Base-by-base conservation (phyloP, 225 moss, liverwort and hornwort genomes). In the Rhytidiadelphus loreus region DNA sequence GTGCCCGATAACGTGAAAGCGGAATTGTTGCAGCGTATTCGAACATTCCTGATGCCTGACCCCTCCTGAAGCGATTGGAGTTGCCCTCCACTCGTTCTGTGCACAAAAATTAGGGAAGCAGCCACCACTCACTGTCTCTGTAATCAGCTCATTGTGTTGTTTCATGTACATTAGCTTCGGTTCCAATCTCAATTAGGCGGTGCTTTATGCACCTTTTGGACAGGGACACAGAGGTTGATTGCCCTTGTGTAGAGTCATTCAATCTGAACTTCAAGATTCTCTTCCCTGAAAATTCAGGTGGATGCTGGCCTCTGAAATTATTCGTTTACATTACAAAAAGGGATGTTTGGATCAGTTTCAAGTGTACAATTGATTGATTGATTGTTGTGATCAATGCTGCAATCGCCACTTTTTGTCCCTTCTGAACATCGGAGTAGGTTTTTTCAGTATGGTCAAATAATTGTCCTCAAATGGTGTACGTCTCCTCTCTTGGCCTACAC, bases 1-100 rank as follows among this genome's bases (percentile, higher is more conserved):
- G 97, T 97, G 84, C 97, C 96, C 78, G 97, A 97, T 90, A 95
- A 95, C 77, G 97, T 97, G 87, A 97, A 97, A 91, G 97, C 96
- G 89, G 97, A 97, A 93, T 87, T 97, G 84, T 89, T 96, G 91
- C 97, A 95, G 91, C 97, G 97, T 33, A 97, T 97, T 85, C 93
- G 97, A 88, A 90, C 92, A 41, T 97, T 96, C 86, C 92, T 97
- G 83, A 95, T 95, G 95, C 88, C 95, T 88, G 97, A 96, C 92
- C 83, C 93, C n/a, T 88, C 94, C 89, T 96, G 91, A 95, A 86
- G 83, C 88, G 89, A 85, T 53, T 75, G 60, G 28, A 65, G 77
- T 77, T 64, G 58, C 46, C 37, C 82, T 85, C 87, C 81, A 85
- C 70, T 81, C 70, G 69, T 82, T 87, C 70, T 81, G 53, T 87